Percentiles rank a stretch among this genome's conserved stretches.
phyloP scores from a whole-genome alignment of 768 basidiomycete genomes.

The Russula sp. region DNA sequence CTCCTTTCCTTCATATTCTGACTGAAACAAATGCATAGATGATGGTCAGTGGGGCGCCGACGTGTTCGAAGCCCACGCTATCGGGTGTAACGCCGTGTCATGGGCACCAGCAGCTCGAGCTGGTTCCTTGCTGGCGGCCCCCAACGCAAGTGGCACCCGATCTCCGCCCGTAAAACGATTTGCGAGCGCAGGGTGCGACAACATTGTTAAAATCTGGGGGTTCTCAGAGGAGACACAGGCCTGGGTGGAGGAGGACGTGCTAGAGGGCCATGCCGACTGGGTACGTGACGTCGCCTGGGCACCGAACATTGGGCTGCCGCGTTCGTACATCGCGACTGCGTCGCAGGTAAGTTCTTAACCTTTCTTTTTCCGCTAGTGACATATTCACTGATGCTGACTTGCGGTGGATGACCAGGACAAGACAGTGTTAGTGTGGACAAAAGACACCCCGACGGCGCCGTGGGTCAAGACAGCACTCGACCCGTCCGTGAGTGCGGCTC shows the following conservation, averaged over 20 bases:
- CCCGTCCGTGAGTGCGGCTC: slow-evolving; percentile 51
- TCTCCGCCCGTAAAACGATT: slow-evolving; percentile 75
- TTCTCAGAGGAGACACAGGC: slow-evolving; percentile 84
- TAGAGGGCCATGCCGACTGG: slow-evolving; percentile 96
- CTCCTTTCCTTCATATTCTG: background rate
- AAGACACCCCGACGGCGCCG: slow-evolving; percentile 65
- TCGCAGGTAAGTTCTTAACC: slow-evolving; percentile 58
- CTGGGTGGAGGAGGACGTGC: slow-evolving; percentile 86
- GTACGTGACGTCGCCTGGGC: slow-evolving; percentile 99
- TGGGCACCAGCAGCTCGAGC: slow-evolving; percentile 94
- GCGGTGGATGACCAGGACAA: slow-evolving; percentile 51
- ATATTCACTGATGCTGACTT: background rate
- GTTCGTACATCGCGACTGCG: slow-evolving; percentile 93
- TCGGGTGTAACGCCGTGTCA: slow-evolving; percentile 94
- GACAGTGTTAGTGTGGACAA: slow-evolving; percentile 89
- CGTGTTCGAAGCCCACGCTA: slow-evolving; percentile 93
- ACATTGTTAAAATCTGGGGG: slow-evolving; percentile 91
- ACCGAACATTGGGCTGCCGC: slow-evolving; percentile 91
- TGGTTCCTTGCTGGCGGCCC: slow-evolving; percentile 75
- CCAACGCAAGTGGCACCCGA: slow-evolving; percentile 46
- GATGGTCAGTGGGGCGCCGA: slow-evolving; percentile 96
- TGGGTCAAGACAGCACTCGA: slow-evolving; percentile 84
- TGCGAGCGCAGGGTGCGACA: slow-evolving; percentile 94
- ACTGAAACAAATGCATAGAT: slow-evolving; percentile 48
- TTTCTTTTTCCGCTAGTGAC: background rate